Percentiles rank a stretch among this genome's conserved stretches.
phyloP scores from a whole-genome alignment of 495 filamentous ascomycete species.

The Xylaria castorea region DNA sequence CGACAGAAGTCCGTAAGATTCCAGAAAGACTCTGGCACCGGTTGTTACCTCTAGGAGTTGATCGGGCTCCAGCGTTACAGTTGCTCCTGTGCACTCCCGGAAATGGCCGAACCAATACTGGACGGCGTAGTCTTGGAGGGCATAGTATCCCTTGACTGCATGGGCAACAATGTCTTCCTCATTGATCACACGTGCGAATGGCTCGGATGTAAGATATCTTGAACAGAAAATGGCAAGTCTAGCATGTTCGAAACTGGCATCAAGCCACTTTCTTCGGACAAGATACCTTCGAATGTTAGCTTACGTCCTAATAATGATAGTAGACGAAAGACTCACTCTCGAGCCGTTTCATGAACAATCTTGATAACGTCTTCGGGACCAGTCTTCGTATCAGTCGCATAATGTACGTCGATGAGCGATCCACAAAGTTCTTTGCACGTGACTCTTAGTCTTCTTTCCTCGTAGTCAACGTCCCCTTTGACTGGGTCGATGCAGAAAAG shows the following conservation, averaged over 20 bases:
- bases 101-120: slow-evolving; percentile 29
- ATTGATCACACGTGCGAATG: not conserved
- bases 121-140: slow-evolving; percentile 24
- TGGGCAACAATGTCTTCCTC: not conserved
- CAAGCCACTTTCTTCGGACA: not conserved
- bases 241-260: not conserved
- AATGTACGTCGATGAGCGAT: slow-evolving; percentile 23
- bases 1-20: not conserved
- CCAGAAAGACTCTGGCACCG: not conserved
- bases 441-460: slow-evolving; percentile 11
- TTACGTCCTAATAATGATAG: too few species aligned
- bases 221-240: slow-evolving; percentile 10
- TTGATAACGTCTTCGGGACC: slow-evolving; percentile 9
- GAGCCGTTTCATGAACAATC: slow-evolving; percentile 18
- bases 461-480: slow-evolving; percentile 14
- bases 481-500: slow-evolving; percentile 29
- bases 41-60: not conserved
- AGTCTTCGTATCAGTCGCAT: not conserved
- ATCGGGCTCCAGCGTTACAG: not conserved
- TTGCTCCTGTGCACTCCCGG: not conserved
- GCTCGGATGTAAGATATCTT: not conserved
- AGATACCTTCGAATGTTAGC: slow-evolving; percentile 10
- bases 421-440: slow-evolving; percentile 29
- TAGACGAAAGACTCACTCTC: not conserved
- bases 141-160: slow-evolving; percentile 22